Percentiles rank a stretch among this genome's conserved stretches.
These are phyloP conservation scores for Tranzscheliella williamsii DNA, from an alignment of 1,284 basidiomycete species.

Conservation along the genomic window DNA sequence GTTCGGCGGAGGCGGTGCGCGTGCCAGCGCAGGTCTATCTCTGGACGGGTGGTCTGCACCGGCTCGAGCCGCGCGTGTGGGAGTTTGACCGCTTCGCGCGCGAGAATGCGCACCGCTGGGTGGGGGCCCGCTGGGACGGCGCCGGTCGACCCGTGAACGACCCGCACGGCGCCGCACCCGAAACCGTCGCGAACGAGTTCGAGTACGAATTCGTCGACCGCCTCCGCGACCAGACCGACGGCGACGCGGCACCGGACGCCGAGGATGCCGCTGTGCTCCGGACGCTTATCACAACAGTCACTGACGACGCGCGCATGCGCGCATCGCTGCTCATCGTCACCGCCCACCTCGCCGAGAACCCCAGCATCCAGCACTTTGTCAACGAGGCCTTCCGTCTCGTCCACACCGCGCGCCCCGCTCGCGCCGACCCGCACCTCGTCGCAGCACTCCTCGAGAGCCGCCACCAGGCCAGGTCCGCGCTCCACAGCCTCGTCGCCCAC, in stretches of 20 bases:
- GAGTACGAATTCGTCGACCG: conserved; percentile 35
- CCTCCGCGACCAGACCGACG: conserved; percentile 2
- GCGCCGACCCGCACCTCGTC: conserved; percentile 3
- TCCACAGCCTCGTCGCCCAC: not conserved
- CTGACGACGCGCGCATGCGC: not conserved
- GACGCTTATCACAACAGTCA: not conserved
- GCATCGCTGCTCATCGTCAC: conserved; percentile 4
- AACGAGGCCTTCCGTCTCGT: conserved; percentile 6
- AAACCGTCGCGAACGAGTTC: conserved; percentile 24
- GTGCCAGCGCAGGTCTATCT: conserved; percentile 27
- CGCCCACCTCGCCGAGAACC: conserved; percentile 5
- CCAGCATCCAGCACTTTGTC: conserved; percentile 34
- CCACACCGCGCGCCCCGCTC: not conserved
- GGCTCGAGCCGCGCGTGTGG: conserved; percentile 24
- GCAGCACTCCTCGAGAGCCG: conserved; percentile 2
- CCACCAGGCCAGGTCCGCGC: not conserved
- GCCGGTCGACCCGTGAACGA: not conserved
- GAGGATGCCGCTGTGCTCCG: not conserved
- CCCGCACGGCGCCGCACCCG: not conserved
- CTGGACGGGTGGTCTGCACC: conserved; percentile 21
- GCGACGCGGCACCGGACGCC: not conserved
- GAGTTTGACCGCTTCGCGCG: conserved; percentile 38
- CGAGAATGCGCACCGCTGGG: conserved; percentile 24
- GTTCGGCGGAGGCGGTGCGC: too few relatives aligned
- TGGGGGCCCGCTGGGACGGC: conserved; percentile 8